Evolutionary conservation across 768 basidiomycete genomes (phyloP), one percentile per base, ranked within the genome.

Genomic region (Pseudohyphozyma bogoriensis): DNA sequence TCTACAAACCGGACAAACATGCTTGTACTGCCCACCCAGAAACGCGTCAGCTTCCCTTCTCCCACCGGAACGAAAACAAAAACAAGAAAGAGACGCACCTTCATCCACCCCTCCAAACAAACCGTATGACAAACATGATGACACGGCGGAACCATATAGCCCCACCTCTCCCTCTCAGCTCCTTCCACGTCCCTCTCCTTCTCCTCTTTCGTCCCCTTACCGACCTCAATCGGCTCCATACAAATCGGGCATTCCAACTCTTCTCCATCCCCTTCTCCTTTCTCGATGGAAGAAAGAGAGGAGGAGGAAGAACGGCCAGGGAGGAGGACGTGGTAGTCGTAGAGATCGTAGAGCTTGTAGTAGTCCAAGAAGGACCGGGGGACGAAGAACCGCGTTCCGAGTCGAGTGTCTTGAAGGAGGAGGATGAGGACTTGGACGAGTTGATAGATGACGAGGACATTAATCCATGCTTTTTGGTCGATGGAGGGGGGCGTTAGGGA

Each of bases 31-130:
- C 26, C 15, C 4, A 29, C 24, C 26, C 24, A 9, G 13, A 18
- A n/a, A n/a, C n/a, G n/a, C n/a, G n/a, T 49, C 47, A 18, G n/a
- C 47, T 26, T 10, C 26, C n/a, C 22, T n/a, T n/a, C 24, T 20
- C 26, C 29, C 8, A 3, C 10, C 28, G 18, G 7, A 11, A 8
- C 28, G 24, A 31, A 32, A 10, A 10, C 37, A 18, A 10, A 37
- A 18, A 18, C 7, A 16, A 16, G 29, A 13, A 11, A 49, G 10
- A 37, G 18, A 18, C 47, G 39, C 46, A 58, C 39, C 45, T 65
- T 61, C 5, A 69, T 62, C 70, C 70, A 71, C 32, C 55, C 53
- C 46, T 66, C 65, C n/a, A 71, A 40, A 37, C 70, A 71, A 36
- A 53, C 47, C 1, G 65, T 69, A 35, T 71, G 70, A 6, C 59